Percentiles rank a stretch among this genome's conserved stretches.
phyloP scores from a whole-genome alignment of 306 rosid genomes.

The Ormosia emarginata region DNA sequence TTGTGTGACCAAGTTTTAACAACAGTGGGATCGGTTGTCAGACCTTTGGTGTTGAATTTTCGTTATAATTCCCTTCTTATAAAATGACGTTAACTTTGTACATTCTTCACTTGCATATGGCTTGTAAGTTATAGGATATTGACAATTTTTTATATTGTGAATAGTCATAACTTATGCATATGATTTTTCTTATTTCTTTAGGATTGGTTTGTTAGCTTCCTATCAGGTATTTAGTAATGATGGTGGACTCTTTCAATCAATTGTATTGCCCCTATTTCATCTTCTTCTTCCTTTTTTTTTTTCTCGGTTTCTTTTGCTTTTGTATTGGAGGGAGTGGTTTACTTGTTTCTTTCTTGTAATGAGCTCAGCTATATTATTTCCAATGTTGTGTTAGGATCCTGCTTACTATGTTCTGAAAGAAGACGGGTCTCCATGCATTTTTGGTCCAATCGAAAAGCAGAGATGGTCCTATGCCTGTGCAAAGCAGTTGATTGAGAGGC shows the following conservation, averaged over 20 bases:
- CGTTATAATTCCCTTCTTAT: neutral
- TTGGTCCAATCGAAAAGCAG: conserved; percentile 92
- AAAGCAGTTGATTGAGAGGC: conserved; percentile 97
- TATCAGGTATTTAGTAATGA: neutral
- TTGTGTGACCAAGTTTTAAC: neutral
- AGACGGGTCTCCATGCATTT: conserved; percentile 88
- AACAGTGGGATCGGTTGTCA: too few species aligned
- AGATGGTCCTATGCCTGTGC: conserved; percentile 99
- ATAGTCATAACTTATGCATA: neutral
- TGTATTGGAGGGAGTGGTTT: neutral
- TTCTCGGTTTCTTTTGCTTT: neutral
- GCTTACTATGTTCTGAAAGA: conserved; percentile 83
- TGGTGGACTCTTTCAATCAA: neutral
- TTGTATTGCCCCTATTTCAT: neutral
- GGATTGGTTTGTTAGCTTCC: neutral
- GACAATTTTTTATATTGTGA: neutral
- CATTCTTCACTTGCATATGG: neutral
- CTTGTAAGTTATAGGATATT: neutral
- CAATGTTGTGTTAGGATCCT: conserved; percentile 61
- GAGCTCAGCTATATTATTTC: conserved; percentile 10
- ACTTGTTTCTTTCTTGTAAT: conserved; percentile 8
- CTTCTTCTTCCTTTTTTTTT: neutral
- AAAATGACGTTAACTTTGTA: neutral
- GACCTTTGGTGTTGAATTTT: neutral
- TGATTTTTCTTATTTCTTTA: neutral